These are phyloP conservation scores for Sanghuangporus baumii DNA, from an alignment of 1,284 basidiomycete genomes.

Conservation along the genomic window DNA sequence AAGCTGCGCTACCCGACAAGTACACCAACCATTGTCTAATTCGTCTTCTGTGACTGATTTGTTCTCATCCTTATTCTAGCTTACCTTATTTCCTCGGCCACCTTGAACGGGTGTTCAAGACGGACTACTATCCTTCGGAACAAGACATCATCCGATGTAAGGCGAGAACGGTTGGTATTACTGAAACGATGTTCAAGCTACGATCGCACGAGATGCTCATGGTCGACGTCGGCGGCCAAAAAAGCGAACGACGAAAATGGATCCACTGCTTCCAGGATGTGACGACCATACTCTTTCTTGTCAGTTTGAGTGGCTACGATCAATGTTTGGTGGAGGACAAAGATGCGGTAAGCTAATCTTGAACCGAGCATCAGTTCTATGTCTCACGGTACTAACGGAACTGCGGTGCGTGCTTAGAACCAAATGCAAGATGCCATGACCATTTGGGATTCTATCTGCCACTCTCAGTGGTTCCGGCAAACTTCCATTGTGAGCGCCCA, in stretches of 20 bases:
- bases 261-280: constrained; percentile 85
- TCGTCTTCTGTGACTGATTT: constrained; percentile 1
- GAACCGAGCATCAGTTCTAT: not conserved
- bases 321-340: constrained; percentile 92
- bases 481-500: constrained; percentile 73
- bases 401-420: constrained; percentile 44
- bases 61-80: constrained; percentile 29
- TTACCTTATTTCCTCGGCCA: constrained; percentile 72
- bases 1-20: constrained; percentile 89
- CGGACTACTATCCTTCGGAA: constrained; percentile 66
- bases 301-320: constrained; percentile 86
- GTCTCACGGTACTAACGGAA: constrained; percentile 3
- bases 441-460: constrained; percentile 92
- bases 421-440: constrained; percentile 97
- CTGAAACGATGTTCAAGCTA: constrained; percentile 83
- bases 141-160: constrained; percentile 85
- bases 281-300: constrained; percentile 83
- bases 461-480: constrained; percentile 89
- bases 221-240: constrained; percentile 90
- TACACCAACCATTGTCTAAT: constrained; percentile 30
- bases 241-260: constrained; percentile 87
- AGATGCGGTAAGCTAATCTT: constrained; percentile 60
- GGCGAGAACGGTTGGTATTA: constrained; percentile 89
- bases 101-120: constrained; percentile 75
- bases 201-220: constrained; percentile 75